Base-by-base conservation (phyloP, 306 rosid genomes). In the Echinosophora koreensis region DNA sequence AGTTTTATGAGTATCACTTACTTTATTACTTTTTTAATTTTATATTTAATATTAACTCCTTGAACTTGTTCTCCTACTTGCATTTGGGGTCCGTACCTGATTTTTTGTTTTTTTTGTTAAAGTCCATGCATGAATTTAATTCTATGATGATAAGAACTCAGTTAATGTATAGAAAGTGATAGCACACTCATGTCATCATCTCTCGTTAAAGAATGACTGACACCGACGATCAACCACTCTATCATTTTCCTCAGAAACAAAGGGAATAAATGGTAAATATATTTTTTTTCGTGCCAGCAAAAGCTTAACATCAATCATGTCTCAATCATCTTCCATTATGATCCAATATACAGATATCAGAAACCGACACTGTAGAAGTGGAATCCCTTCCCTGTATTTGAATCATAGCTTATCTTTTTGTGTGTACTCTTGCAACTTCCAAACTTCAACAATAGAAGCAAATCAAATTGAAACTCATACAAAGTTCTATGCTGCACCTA, bases 241-340 rank as follows among this genome's bases (percentile, higher is more conserved):
- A 54, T 73, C 77, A 59, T 39, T 77, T 72, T 82, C 71, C 76
- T 18, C 41, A 13, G 37, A 41, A 81, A 69, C 74, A 62, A 42
- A 28, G n/a, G n/a, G n/a, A n/a, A n/a, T n/a, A n/a, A 34, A 39
- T 37, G 58, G 49, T 58, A 15, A 54, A 59, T n/a, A 3, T n/a
- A 58, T 8, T 52, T 18, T 12, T 42, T 16, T 38, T 35, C n/a
- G 42, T 58, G 50, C 14, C 61, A 6, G 41, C 71, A 49, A 46
- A 73, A 57, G 57, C 37, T 73, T 50, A 71, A 63, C 51, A 15
- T 83, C 61, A 14, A 75, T 79, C 81, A 85, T 78, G 86, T 75
- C 88, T 30, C 73, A 82, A 77, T 84, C 84, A 50, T 39, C 62
- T 51, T 59, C 71, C 78, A 62, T 30, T 16, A 54, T 77, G 41